Percentiles rank a stretch among this genome's conserved stretches.
Evolutionary conservation across 306 rosid genomes (phyloP).

Genomic region (Cicer judaicum): DNA sequence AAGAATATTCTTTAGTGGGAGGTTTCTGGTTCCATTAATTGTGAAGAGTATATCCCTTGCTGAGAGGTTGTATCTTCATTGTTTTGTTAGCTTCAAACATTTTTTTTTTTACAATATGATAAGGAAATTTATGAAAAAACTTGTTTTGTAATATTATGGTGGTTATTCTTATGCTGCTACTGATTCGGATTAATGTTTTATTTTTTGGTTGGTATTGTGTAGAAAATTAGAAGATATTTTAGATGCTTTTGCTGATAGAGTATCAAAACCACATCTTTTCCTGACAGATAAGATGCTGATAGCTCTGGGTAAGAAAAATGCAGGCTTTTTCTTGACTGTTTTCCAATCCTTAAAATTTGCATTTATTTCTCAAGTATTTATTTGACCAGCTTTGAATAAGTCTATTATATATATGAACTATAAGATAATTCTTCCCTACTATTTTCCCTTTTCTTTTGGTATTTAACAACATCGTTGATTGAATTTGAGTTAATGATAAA

Average conservation of each 20-base stretch:
- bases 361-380: constrained; percentile 20
- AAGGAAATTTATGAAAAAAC: not conserved
- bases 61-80: not conserved
- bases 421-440: constrained; percentile 18
- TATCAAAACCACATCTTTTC: constrained; percentile 84
- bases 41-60: not conserved
- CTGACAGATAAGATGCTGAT: constrained; percentile 91
- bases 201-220: constrained; percentile 43
- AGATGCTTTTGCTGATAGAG: constrained; percentile 91
- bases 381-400: not conserved
- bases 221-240: constrained; percentile 85
- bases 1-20: not conserved
- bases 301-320: constrained; percentile 72
- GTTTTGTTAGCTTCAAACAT: not conserved
- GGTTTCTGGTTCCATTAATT: not conserved
- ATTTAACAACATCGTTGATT: constrained; percentile 6
- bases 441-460: not conserved
- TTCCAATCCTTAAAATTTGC: not conserved
- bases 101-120: not conserved
- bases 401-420: not conserved
- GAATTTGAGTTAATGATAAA: constrained; percentile 8
- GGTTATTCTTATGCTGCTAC: not conserved
- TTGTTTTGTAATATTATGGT: not conserved
- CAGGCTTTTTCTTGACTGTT: constrained; percentile 24
- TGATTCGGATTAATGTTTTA: constrained; percentile 8